A percentile compares a stretch with the other conserved stretches of the same genome.
Conservation (phyloP, 345 rosid species). For the Salix dunnii region DNA sequence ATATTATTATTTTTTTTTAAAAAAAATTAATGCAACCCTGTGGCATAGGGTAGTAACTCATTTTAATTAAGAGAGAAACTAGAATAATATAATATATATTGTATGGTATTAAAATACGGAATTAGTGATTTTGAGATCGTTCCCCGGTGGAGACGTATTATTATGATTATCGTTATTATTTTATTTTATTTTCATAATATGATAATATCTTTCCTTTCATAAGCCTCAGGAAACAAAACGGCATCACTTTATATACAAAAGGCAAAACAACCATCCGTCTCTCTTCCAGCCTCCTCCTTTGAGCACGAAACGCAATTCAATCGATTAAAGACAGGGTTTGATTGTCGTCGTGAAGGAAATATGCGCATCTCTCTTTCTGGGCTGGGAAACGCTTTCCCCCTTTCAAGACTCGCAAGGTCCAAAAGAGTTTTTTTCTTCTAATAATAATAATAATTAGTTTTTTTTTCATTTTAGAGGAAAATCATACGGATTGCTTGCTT, state of each 20-base stretch:
- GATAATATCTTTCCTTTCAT: too few species aligned
- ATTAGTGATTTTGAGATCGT: conserved; percentile 86
- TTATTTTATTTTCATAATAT: neutral
- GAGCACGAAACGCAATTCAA: neutral
- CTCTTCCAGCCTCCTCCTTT: neutral
- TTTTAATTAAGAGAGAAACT: too few species aligned
- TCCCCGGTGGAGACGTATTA: conserved; percentile 61
- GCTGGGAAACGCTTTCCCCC: conserved; percentile 49
- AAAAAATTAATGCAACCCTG: too few species aligned
- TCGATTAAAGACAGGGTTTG: neutral
- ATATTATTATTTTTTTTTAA: too few species aligned
- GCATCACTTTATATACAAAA: neutral
- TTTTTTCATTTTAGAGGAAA: too few species aligned
- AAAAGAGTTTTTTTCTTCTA: neutral
- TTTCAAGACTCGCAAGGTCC: conserved; percentile 62
- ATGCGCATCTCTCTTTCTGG: conserved; percentile 45
- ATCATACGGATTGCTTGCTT: neutral
- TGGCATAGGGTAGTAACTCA: too few species aligned
- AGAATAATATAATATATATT: too few species aligned
- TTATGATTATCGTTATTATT: neutral
- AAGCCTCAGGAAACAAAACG: neutral
- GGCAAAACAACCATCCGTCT: neutral
- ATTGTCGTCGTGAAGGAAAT: neutral
- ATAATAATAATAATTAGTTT: too few species aligned
- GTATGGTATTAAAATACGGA: conserved; percentile 25